phyloP scores from a whole-genome alignment of 306 rosid species.

The Erythrophleum fordii region DNA sequence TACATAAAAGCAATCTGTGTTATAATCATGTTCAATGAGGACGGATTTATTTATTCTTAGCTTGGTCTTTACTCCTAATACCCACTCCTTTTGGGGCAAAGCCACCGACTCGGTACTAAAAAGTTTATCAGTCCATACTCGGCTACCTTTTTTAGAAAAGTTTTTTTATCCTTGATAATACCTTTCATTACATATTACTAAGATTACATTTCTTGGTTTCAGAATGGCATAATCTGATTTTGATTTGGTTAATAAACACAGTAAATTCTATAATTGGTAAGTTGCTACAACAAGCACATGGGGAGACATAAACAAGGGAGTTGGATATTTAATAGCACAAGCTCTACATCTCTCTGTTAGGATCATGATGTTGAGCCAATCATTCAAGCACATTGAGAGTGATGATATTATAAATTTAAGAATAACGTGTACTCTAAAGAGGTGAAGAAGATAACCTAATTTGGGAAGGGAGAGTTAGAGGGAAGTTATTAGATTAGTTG shows the following conservation, averaged over 20 bases:
- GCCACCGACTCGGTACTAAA: neutral
- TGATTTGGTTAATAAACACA: neutral
- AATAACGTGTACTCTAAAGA: neutral
- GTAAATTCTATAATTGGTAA: neutral
- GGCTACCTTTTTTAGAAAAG: neutral
- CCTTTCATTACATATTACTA: neutral
- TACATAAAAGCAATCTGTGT: neutral
- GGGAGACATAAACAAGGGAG: neutral
- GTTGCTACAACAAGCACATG: neutral
- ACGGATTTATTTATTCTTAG: slow-evolving; percentile 17
- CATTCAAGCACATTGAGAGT: neutral
- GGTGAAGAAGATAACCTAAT: no score
- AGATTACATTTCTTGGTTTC: neutral
- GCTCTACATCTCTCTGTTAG: neutral
- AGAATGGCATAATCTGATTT: neutral
- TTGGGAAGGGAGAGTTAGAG: no score
- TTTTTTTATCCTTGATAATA: neutral
- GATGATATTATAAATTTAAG: neutral
- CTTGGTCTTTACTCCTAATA: slow-evolving; percentile 21
- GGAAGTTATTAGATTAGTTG: no score
- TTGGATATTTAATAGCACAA: neutral
- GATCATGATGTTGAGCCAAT: neutral
- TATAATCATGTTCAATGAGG: neutral
- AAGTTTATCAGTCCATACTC: neutral
- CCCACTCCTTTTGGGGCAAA: neutral